Base-by-base conservation (phyloP, 352 stramenopile genomes). In the Globisporangium abappressorium region DNA sequence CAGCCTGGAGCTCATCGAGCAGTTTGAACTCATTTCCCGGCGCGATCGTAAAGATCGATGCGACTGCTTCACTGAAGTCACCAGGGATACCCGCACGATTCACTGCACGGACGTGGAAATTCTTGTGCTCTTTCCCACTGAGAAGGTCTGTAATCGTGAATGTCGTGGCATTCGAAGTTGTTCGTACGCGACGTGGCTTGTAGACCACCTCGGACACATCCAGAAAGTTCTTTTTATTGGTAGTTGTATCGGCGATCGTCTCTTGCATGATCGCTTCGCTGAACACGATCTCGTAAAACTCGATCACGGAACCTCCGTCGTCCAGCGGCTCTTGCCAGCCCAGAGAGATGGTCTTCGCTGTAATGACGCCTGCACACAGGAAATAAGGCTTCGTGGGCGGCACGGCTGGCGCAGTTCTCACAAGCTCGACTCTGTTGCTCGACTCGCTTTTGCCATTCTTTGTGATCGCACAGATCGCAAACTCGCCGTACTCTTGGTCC, bases 1-100 rank as follows among this genome's bases (percentile, higher is more conserved):
- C 87, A 53, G 84, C 82, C 56, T 94, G 83, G 0, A 94, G 64
- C 28, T 94, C 87, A n/a, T 92, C 83, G 20, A 94, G 73, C 33
- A 93, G 62, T 46, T 79, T 81, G 57, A 82, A 84, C 43, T 92
- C 84, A 41, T 81, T 92, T 15, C 81, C 81, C 28, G 84, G 82
- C 9, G 72, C 81, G 66, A 92, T 81, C 3, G 84, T 94, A 24
- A 87, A 79, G 22, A 94, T 81, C 0, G 83, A 76, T 5, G 74
- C 74, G 30, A 94, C 81, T 0, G 57, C 11, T 1, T 74, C 57
- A 20, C 81, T 85, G 41, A 84, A 90, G 0, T 78, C 73, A 0
- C 86, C 80, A 18, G 76, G 78, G 15, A 91, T 85, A 0, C 84
- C 84, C 12, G 81, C 74, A 5, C 34, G 41, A 56, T 88, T 92